These are phyloP conservation scores for Chrysopogon serrulatus DNA, from an alignment of 176 grass and related monocot genomes.

Conservation along the genomic window DNA sequence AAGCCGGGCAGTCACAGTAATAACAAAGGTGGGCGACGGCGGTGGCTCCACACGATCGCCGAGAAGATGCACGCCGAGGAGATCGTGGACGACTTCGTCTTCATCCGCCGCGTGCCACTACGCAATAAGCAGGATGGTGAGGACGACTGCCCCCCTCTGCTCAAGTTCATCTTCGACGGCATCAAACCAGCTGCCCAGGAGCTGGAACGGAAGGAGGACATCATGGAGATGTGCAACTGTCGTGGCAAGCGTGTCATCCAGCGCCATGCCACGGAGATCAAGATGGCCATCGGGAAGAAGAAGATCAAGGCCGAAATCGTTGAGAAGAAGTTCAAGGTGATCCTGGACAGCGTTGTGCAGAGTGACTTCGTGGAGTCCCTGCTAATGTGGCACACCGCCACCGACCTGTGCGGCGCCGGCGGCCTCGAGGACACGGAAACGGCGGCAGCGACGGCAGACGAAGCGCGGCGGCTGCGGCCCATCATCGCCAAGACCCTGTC, in stretches of 20 bases:
- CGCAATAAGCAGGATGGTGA: too few species aligned
- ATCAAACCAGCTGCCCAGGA: too few species aligned
- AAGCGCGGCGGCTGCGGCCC: rapidly evolving
- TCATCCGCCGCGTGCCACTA: too few species aligned
- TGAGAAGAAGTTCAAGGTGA: background rate
- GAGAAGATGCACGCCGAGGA: too few species aligned
- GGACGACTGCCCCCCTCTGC: too few species aligned
- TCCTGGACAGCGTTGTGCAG: background rate
- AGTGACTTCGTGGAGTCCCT: conserved; percentile 29
- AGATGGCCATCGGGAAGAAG: rapidly evolving
- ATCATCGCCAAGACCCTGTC: conserved; percentile 21
- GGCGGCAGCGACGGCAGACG: rapidly evolving
- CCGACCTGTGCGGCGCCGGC: conserved; percentile 16
- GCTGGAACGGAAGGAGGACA: rapidly evolving
- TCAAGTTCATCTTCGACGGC: too few species aligned
- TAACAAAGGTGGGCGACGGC: too few species aligned
- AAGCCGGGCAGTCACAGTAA: too few species aligned
- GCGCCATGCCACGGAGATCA: rapidly evolving
- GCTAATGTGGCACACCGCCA: conserved; percentile 42
- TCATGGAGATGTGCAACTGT: background rate
- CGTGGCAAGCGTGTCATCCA: background rate
- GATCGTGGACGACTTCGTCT: too few species aligned
- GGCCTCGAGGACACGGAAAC: too few species aligned
- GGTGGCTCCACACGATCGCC: too few species aligned
- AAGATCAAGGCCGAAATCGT: background rate